These are phyloP conservation scores for Gonapodya sp. DNA, from an alignment of 192 early-diverging fungal genomes.

Conservation along the genomic window DNA sequence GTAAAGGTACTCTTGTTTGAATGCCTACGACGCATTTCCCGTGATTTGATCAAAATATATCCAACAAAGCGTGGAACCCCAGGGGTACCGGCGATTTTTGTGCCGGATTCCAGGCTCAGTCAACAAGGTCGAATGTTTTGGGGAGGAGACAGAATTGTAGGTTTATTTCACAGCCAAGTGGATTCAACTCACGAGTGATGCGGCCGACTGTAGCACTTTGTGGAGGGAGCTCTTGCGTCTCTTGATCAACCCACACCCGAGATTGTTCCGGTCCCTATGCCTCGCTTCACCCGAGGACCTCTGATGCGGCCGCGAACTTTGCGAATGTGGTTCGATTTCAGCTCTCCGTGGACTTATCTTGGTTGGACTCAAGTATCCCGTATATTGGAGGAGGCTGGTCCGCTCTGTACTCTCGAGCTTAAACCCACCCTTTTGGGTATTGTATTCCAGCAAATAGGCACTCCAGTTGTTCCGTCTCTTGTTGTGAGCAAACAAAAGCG, in stretches of 20 bases:
- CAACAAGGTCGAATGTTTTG: background rate
- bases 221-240: background rate
- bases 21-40: background rate
- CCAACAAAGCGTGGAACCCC: background rate
- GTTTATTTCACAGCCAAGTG: background rate
- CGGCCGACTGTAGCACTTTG: background rate
- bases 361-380: slow-evolving; percentile 5
- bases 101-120: background rate
- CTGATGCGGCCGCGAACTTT: background rate
- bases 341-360: slow-evolving; percentile 3
- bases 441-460: slow-evolving; percentile 1
- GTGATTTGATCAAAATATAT: too few species aligned
- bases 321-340: slow-evolving; percentile 7
- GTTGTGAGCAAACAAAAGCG: slow-evolving; percentile 6
- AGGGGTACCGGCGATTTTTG: background rate
- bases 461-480: background rate
- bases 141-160: background rate
- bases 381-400: slow-evolving; percentile 3
- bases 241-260: background rate
- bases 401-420: background rate
- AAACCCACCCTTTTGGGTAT: slow-evolving; percentile 1
- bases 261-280: background rate
- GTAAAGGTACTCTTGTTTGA: background rate
- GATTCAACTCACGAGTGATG: background rate
- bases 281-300: background rate